Conservation (phyloP, 2,329 filamentous ascomycete species). For the Emydomyces testavorans region DNA sequence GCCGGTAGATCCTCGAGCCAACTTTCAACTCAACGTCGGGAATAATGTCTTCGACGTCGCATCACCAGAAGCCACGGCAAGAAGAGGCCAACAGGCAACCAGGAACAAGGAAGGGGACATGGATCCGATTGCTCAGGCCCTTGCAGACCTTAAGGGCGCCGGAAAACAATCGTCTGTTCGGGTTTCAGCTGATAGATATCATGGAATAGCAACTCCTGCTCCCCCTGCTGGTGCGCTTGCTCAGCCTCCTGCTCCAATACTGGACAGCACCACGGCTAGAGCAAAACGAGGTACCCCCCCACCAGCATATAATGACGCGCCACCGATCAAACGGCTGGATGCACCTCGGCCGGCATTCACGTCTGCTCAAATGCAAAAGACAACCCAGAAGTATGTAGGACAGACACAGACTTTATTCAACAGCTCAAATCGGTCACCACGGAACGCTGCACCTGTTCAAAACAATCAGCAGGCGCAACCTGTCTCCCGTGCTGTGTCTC, state of each 20-base stretch:
- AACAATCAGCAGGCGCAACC: conserved; percentile 27
- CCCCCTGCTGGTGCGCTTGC: conserved; percentile 35
- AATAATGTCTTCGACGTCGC: conserved; percentile 94
- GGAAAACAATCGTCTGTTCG: conserved; percentile 67
- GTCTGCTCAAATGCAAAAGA: conserved; percentile 87
- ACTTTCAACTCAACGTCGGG: conserved; percentile 83
- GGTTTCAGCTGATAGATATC: conserved; percentile 92
- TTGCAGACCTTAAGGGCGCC: conserved; percentile 84
- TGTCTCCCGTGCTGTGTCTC: conserved; percentile 28
- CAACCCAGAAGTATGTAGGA: conserved; percentile 74
- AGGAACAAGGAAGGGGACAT: conserved; percentile 47
- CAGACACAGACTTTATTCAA: conserved; percentile 71
- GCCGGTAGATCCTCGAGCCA: conserved; percentile 81
- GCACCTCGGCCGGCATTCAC: conserved; percentile 88
- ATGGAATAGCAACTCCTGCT: conserved; percentile 78
- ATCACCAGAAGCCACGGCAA: conserved; percentile 51
- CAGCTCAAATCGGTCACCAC: conserved; percentile 23
- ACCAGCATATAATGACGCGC: conserved; percentile 67
- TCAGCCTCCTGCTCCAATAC: conserved; percentile 16
- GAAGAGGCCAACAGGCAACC: conserved; percentile 29
- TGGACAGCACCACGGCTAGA: conserved; percentile 27
- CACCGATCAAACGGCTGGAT: conserved; percentile 60
- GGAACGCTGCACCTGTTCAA: conserved; percentile 19
- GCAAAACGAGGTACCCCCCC: conserved; percentile 66
- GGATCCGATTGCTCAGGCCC: conserved; percentile 82